Evolutionary conservation across 495 filamentous ascomycete species (phyloP), one percentile per base, ranked within the genome.

Genomic region (Penicillium paradoxum): DNA sequence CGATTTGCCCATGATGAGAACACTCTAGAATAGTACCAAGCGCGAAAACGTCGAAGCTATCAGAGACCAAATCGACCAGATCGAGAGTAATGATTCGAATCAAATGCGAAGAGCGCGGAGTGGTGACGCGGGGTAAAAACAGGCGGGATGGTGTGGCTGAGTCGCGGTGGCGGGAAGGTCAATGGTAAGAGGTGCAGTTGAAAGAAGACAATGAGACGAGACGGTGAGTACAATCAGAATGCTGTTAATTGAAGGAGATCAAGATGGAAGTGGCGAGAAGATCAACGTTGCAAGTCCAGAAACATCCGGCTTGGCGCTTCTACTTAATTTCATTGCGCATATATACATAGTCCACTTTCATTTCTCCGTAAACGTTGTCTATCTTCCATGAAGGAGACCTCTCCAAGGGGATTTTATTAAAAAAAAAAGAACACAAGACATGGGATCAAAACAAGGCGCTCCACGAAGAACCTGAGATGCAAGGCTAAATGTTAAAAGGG

Each of bases 1-100:
- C 72, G 72, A 75, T 58, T 75, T 75, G 39, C 72, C 72, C 72
- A 75, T 75, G 33, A 49, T 72, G 50, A 62, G 63, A 32, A 53
- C 38, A 47, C 37, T 54, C 24, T 41, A 17, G 25, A 21, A 56
- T 2, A 36, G 36, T 48, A 8, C 25, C 10, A 40, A 36, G 37
- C 41, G 22, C 40, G 56, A 59, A 39, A 17, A 53, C 34, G 34
- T 44, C 41, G 3, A 17, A 37, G 6, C 1, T 6, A n/a, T 17
- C 34, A 15, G 13, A 17, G 10, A 36, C n/a, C 29, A 36, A 24
- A 44, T 13, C 6, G 22, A 17, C 29, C 14, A 37, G 53, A 47
- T 53, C 51, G 38, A 44, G 45, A 24, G 18, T 22, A 40, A 37
- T 17, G 44, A 40, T 38, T 19, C 19, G 32, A 36, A 32, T 21